Percentiles rank a stretch among this genome's conserved stretches.
Evolutionary conservation across 257 asterid genomes (phyloP).

Genomic region (Scutellaria baicalensis): DNA sequence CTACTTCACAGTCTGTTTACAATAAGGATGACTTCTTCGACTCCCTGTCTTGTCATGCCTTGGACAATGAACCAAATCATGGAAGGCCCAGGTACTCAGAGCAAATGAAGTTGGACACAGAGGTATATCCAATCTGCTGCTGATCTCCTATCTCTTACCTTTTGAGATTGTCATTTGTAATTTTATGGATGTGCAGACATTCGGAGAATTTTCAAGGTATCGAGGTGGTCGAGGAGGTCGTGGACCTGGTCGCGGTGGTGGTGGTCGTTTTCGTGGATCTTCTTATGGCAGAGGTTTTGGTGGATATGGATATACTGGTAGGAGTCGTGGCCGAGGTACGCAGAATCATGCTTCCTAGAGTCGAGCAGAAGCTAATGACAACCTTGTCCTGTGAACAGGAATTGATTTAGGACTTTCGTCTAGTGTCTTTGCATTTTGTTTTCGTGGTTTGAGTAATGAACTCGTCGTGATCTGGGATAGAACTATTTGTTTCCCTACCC

Average conservation of each 20-base stretch:
- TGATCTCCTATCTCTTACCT: background rate
- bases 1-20: constrained; percentile 56
- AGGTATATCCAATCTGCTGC: constrained; percentile 40
- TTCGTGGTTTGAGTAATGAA: constrained; percentile 26
- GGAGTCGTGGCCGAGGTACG: constrained; percentile 56
- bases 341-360: constrained; percentile 32
- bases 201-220: constrained; percentile 82
- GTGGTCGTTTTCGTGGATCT: constrained; percentile 72
- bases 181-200: constrained; percentile 44
- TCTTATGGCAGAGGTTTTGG: constrained; percentile 62
- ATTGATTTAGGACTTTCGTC: constrained; percentile 26
- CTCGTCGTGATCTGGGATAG: constrained; percentile 13
- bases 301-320: constrained; percentile 34
- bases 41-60: constrained; percentile 57
- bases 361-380: constrained; percentile 10
- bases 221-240: constrained; percentile 95
- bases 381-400: constrained; percentile 17
- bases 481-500: constrained; percentile 8
- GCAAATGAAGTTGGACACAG: constrained; percentile 87
- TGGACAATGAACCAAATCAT: constrained; percentile 40
- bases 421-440: constrained; percentile 37
- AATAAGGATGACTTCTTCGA: constrained; percentile 95
- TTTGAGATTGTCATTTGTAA: constrained; percentile 14
- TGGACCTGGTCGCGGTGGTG: constrained; percentile 73
- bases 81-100: constrained; percentile 87